Conservation (phyloP, 2,329 filamentous ascomycete genomes). For the Sporothrix globosa region DNA sequence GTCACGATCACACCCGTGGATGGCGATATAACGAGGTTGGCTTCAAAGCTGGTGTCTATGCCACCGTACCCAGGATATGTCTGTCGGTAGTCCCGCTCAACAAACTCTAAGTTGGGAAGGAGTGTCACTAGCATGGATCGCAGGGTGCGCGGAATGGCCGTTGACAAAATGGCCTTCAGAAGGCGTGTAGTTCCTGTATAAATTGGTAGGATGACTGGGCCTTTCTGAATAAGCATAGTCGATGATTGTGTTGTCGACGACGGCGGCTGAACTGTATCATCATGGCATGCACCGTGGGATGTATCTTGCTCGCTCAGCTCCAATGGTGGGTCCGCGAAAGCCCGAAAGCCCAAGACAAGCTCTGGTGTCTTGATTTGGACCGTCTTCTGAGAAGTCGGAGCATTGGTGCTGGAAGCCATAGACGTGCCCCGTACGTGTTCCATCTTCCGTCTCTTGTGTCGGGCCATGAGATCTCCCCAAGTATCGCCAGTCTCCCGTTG, state of each 20-base stretch:
- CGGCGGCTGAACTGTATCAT: background rate
- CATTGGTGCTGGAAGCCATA: background rate
- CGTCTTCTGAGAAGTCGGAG: background rate
- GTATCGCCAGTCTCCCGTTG: background rate
- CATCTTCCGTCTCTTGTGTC: slow-evolving; percentile 13
- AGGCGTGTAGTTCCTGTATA: background rate
- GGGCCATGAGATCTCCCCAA: slow-evolving; percentile 13
- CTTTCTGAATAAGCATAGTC: background rate
- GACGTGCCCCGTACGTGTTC: no score
- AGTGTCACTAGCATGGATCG: slow-evolving; percentile 35
- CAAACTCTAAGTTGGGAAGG: slow-evolving; percentile 38
- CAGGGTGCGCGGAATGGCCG: slow-evolving; percentile 35
- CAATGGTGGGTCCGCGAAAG: background rate
- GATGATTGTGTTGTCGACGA: background rate
- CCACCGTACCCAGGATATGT: background rate
- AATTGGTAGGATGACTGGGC: background rate
- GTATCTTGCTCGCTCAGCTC: background rate
- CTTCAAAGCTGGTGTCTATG: slow-evolving; percentile 41
- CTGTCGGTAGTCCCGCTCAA: slow-evolving; percentile 40
- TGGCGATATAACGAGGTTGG: slow-evolving; percentile 74
- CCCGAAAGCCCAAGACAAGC: slow-evolving; percentile 13
- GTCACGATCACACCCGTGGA: slow-evolving; percentile 70
- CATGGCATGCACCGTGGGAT: background rate
- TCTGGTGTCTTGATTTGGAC: slow-evolving; percentile 22
- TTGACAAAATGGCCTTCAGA: slow-evolving; percentile 40